Conservation (phyloP, 2,329 filamentous ascomycete species). For the Monilinia laxa region DNA sequence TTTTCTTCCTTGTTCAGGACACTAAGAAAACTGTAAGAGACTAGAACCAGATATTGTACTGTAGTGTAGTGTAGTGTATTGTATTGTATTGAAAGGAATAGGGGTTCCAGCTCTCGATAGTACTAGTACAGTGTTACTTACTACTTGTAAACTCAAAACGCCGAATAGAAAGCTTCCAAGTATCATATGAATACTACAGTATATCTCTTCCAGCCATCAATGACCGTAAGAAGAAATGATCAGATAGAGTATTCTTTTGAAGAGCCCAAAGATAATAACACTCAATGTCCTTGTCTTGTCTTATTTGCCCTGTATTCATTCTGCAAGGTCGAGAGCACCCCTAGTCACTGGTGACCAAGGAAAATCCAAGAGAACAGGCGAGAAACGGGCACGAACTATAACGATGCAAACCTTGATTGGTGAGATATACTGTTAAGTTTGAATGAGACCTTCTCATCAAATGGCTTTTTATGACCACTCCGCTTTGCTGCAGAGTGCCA, state of each 20-base stretch:
- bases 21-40: background rate
- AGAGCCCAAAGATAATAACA: background rate
- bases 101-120: background rate
- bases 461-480: background rate
- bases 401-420: conserved; percentile 6
- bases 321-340: background rate
- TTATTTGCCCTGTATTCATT: background rate
- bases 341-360: background rate
- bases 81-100: background rate
- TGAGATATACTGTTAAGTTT: background rate
- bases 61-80: background rate
- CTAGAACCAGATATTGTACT: background rate
- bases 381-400: conserved; percentile 6
- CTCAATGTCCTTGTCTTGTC: background rate
- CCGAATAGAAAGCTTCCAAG: background rate
- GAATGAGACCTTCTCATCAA: background rate
- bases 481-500: conserved; percentile 4
- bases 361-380: background rate
- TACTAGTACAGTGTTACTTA: too few relatives aligned
- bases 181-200: background rate
- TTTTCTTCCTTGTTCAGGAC: background rate
- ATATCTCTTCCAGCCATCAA: background rate
- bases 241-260: background rate
- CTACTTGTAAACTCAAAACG: background rate
- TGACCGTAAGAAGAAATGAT: background rate